Base-by-base conservation (phyloP, 1,284 basidiomycete species). In the Apiotrichum sp. region DNA sequence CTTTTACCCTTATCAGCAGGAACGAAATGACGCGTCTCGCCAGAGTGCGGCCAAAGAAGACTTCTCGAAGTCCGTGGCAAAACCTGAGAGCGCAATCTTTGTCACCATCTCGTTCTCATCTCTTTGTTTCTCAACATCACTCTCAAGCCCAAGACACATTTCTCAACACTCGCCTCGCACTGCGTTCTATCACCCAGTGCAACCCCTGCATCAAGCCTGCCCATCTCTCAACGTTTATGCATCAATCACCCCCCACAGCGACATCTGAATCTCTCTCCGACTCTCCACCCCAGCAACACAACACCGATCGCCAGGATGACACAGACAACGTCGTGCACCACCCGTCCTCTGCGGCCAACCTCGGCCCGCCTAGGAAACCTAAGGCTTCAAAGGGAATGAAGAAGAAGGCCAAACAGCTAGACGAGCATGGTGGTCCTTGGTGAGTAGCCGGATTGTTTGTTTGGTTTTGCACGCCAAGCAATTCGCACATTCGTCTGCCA, bases 391-490 rank as follows among this genome's bases (percentile, higher is more conserved):
- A 60, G 56, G 53, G 40, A 9, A 51, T 39, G 35, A 56, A 45
- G 41, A 56, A 52, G 56, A 65, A 62, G 53, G 62, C 57, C 1
- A 69, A 68, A 42, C 55, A 57, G 3, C 31, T n/a, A 35, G 48
- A 13, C 22, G 33, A 58, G 22, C 57, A 47, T 14, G 32, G 35
- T 2, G 64, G 59, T 2, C 59, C 63, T 31, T 67, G 66, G 63
- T 65, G 45, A 52, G 66, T 61, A 2, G 16, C 14, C 14, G 9
- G 8, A 7, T 22, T 22, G 22, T 22, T 22, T 22, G 22, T 22
- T 22, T 22, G 22, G 22, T 22, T 22, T 22, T 22, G 22, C 22
- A 22, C 22, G 22, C 22, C 22, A 22, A 22, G 22, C 22, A 22
- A 22, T 22, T 22, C 22, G 22, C 22, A 22, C 22, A 22, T 22